Evolutionary conservation across 2,329 filamentous ascomycete genomes (phyloP).

Genomic region (Lojkania enalia): DNA sequence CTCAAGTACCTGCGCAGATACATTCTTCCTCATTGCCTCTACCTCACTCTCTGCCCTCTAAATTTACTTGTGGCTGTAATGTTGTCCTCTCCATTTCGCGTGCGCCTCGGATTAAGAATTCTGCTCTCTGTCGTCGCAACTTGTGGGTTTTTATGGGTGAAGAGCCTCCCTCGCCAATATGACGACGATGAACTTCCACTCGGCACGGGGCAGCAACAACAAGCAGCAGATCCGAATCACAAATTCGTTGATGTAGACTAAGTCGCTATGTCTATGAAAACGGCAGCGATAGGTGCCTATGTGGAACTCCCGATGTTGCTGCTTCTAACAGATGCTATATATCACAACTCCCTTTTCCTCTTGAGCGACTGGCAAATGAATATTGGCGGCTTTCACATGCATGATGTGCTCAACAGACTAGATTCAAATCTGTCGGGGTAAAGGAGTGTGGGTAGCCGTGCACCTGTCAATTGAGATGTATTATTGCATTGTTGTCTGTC

Average conservation of each 20-base stretch:
- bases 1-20: too few relatives aligned
- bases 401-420: slow-evolving; percentile 44
- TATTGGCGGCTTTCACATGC: slow-evolving; percentile 37
- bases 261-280: slow-evolving; percentile 59
- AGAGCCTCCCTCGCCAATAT: slow-evolving; percentile 36
- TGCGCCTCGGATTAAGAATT: slow-evolving; percentile 29
- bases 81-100: slow-evolving; percentile 24
- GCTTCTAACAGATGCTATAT: slow-evolving; percentile 27
- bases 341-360: slow-evolving; percentile 43
- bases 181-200: slow-evolving; percentile 38
- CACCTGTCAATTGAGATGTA: too few relatives aligned
- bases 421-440: slow-evolving; percentile 31
- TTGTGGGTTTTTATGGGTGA: slow-evolving; percentile 38
- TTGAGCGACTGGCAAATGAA: slow-evolving; percentile 45
- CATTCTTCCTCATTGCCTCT: too few relatives aligned
- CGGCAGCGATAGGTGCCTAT: slow-evolving; percentile 59
- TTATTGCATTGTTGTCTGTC: too few relatives aligned
- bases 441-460: too few relatives aligned
- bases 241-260: slow-evolving; percentile 27
- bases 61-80: slow-evolving; percentile 20
- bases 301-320: slow-evolving; percentile 55
- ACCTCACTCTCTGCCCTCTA: too few relatives aligned
- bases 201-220: slow-evolving; percentile 2
- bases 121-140: slow-evolving; percentile 22
- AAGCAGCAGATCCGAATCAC: slow-evolving; percentile 22